Evolutionary conservation across 2,329 filamentous ascomycete genomes (phyloP), one percentile per base, ranked within the genome.

Genomic region (Xenoacremonium recifei): DNA sequence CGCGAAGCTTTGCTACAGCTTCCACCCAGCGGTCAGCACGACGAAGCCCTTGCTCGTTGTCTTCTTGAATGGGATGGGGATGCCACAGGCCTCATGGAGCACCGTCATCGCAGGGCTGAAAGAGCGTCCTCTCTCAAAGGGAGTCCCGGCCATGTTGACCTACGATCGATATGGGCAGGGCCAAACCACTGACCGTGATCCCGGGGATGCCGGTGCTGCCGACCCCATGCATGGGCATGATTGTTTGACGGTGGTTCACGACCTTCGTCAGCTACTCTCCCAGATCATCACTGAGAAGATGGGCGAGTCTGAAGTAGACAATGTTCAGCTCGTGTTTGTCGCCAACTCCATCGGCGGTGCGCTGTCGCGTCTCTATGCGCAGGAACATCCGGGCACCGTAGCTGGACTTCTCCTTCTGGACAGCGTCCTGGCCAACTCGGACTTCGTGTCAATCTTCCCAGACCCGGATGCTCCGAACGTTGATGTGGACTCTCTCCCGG

Each of bases 351-450:
- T 59, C 2, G 56, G 56, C 5, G 54, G 53, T 11, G 48, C 21
- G 3, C 59, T 81, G 13, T 70, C 70, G 2, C 70, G 78, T 1
- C 66, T 81, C 7, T 80, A 75, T 51, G 69, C 74, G 2, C 62
- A 71, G 37, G 55, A 59, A 2, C 69, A 77, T 38, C 70, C 73
- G 0, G 64, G 67, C 3, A 65, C 62, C 0, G 70, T 77, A 0
- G 62, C 66, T 0, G 76, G 64, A 0, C 58, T 75, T 3, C 23
- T 82, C 2, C 68, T 81, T 7, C 70, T 83, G 2, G 79, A 82
- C 54, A 77, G 72, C 25, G 74, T 79, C 48, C 72, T 82, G 56
- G 74, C 78, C 13, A 77, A 81, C 53, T 71, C 71, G 0, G 73
- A 82, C 50, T 75, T 77, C 21, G 69, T 77, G 2, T 73, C 71